These are phyloP conservation scores for Alternaria rosae DNA, from an alignment of 2,329 filamentous ascomycete genomes.

Conservation along the genomic window DNA sequence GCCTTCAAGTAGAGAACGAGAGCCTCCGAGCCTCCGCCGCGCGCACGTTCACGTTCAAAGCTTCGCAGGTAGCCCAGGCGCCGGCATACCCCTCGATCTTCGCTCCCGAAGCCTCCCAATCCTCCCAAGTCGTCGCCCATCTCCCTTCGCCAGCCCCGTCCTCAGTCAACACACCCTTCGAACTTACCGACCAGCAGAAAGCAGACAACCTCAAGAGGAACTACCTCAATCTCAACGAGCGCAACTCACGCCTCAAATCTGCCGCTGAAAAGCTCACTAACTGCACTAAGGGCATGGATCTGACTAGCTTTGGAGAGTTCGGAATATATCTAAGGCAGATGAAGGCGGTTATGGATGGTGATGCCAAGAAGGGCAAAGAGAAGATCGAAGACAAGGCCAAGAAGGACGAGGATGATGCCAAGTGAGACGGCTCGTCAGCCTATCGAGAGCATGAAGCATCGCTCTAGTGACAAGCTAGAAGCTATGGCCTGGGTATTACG, in stretches of 20 bases:
- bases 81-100: background rate
- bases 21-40: background rate
- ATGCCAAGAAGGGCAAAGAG: background rate
- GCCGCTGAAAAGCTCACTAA: slow-evolving; percentile 13
- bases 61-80: background rate
- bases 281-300: slow-evolving; percentile 23
- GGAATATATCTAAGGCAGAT: slow-evolving; percentile 27
- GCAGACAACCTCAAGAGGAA: slow-evolving; percentile 30
- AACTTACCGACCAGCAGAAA: slow-evolving; percentile 2
- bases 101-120: background rate
- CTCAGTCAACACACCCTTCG: background rate
- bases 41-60: background rate
- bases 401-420: background rate
- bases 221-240: slow-evolving; percentile 27
- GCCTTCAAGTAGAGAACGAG: slow-evolving; percentile 5
- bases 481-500: background rate
- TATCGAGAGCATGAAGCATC: background rate
- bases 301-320: slow-evolving; percentile 34
- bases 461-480: background rate
- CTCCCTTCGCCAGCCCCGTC: slow-evolving; percentile 8
- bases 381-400: background rate
- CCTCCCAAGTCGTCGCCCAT: background rate
- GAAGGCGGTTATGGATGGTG: slow-evolving; percentile 18
- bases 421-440: background rate
- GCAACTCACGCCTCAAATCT: slow-evolving; percentile 23